Percentiles rank a stretch among this genome's conserved stretches.
Evolutionary conservation across 2,329 filamentous ascomycete species (phyloP).

Genomic region (Graphilbum sp.): DNA sequence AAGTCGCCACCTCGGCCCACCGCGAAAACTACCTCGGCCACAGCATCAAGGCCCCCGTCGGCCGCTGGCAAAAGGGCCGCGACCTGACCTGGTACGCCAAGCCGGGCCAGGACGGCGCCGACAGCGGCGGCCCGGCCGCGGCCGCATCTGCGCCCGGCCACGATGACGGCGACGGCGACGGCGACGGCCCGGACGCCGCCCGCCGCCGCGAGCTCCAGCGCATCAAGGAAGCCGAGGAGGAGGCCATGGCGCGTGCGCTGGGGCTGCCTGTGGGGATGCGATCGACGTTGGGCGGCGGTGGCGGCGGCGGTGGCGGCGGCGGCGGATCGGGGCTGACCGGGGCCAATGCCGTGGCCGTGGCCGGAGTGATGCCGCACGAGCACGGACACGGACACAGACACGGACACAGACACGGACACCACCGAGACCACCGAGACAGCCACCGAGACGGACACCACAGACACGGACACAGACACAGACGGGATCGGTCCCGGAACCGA

Average conservation of each 20-base stretch:
- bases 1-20: conserved; percentile 72
- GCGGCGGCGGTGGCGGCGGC: conserved; percentile 30
- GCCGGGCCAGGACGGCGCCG: conserved; percentile 12
- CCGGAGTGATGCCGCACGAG: not conserved
- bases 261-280: conserved; percentile 42
- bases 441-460: not conserved
- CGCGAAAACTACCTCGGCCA: conserved; percentile 86
- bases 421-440: not conserved
- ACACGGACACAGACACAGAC: no score
- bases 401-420: not conserved
- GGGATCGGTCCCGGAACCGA: no score
- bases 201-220: conserved; percentile 62
- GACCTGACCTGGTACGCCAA: conserved; percentile 51
- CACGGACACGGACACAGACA: no score
- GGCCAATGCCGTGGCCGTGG: conserved; percentile 43
- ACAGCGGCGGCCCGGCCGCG: conserved; percentile 16
- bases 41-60: conserved; percentile 80
- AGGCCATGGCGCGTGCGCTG: conserved; percentile 69
- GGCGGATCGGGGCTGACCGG: conserved; percentile 37
- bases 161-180: conserved; percentile 43
- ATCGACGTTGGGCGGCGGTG: not conserved
- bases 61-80: conserved; percentile 74
- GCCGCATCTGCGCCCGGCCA: conserved; percentile 4
- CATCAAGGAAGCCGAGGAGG: conserved; percentile 84
- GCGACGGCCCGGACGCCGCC: conserved; percentile 41